These are phyloP conservation scores for Agaricus subrufescens DNA, from an alignment of 768 basidiomycete genomes.

Conservation along the genomic window DNA sequence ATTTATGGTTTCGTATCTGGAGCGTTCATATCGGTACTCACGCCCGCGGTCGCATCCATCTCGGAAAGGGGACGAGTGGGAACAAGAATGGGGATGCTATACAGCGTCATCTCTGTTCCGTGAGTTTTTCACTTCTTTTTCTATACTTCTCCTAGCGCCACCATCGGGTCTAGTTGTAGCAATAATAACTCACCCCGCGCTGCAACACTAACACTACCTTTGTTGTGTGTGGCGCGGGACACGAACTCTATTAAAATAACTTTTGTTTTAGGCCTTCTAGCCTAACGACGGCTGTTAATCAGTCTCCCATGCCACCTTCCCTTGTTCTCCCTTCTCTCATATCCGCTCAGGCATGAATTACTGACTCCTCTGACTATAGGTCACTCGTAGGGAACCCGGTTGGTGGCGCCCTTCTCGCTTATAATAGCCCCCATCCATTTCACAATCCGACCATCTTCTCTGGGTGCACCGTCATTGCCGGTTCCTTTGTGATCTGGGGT, in stretches of 20 bases:
- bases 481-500: slow-evolving; percentile 51
- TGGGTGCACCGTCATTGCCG: slow-evolving; percentile 52
- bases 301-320: neutral
- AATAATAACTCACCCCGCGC: neutral
- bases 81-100: slow-evolving; percentile 58
- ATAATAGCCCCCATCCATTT: slow-evolving; percentile 35
- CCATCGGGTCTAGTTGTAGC: neutral
- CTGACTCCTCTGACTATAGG: slow-evolving; percentile 25
- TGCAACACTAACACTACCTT: neutral
- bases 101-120: slow-evolving; percentile 65
- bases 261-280: neutral
- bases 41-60: slow-evolving; percentile 65
- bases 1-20: slow-evolving; percentile 64
- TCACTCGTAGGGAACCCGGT: slow-evolving; percentile 61
- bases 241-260: neutral
- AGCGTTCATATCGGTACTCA: slow-evolving; percentile 63
- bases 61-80: slow-evolving; percentile 57
- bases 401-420: slow-evolving; percentile 52
- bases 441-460: slow-evolving; percentile 55
- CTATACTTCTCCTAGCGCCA: neutral
- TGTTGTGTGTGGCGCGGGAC: neutral
- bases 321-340: neutral
- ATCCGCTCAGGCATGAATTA: neutral
- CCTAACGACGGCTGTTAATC: neutral
- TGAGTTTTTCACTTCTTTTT: slow-evolving; percentile 34